phyloP scores from a whole-genome alignment of 208 protist species.

The Naegleria lovaniensis region DNA sequence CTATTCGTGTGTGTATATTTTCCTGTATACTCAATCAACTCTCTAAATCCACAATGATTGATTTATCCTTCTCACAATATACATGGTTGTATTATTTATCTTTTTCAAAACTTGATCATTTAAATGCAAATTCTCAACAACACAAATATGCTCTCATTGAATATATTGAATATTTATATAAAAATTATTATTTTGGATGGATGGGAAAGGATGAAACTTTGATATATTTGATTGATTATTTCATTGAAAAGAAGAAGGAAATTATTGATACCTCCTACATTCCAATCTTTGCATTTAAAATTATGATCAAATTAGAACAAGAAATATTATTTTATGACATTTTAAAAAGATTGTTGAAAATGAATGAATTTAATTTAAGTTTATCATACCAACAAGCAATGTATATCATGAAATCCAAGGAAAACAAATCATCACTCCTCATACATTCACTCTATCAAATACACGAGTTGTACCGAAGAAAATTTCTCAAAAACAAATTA shows the following conservation, averaged over 20 bases:
- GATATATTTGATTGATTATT: neutral
- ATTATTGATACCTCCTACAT: neutral
- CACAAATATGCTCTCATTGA: neutral
- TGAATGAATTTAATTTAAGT: neutral
- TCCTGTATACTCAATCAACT: too few species aligned
- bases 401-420: neutral
- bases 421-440: too few species aligned
- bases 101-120: too few species aligned
- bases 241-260: neutral
- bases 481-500: too few species aligned
- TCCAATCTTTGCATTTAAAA: neutral
- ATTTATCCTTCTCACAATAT: neutral
- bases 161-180: conserved; percentile 11
- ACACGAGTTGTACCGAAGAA: too few species aligned
- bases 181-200: neutral
- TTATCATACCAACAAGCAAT: neutral
- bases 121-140: too few species aligned
- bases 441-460: too few species aligned
- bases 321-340: neutral
- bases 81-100: neutral
- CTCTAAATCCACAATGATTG: too few species aligned
- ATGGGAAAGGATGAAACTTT: neutral
- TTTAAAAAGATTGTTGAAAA: neutral
- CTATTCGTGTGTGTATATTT: too few species aligned
- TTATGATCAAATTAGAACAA: neutral